These are phyloP conservation scores for Laetiporus sulphureus DNA, from an alignment of 1,284 basidiomycete genomes.

Conservation along the genomic window DNA sequence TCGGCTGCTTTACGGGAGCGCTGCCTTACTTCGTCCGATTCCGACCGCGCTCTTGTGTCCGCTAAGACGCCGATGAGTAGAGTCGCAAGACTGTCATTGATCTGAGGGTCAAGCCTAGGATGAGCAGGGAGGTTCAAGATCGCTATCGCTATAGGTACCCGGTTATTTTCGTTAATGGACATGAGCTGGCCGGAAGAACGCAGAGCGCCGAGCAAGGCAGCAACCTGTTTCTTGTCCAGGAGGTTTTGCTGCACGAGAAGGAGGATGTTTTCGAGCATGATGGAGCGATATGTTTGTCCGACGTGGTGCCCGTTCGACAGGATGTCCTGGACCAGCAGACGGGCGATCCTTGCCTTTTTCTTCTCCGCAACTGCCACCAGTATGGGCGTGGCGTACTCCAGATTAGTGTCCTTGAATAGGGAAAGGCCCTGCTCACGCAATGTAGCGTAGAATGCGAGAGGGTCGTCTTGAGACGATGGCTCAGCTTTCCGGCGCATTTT, in stretches of 20 bases:
- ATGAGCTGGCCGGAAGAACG: conserved; percentile 1
- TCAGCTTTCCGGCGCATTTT: not conserved
- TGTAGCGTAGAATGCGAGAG: not conserved
- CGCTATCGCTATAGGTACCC: not conserved
- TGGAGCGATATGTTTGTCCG: not conserved
- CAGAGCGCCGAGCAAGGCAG: not conserved
- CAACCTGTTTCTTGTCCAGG: not conserved
- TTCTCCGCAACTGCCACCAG: conserved; percentile 1
- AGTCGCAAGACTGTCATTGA: conserved; percentile 1
- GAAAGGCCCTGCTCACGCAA: not conserved
- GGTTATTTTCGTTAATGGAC: not conserved
- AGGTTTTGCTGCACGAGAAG: not conserved
- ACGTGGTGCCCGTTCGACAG: conserved; percentile 2
- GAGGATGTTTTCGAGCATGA: not conserved
- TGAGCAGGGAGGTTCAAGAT: not conserved
- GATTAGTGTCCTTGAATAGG: not conserved
- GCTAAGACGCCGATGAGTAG: conserved; percentile 1
- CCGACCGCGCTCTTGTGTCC: not conserved
- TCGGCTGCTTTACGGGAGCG: not conserved
- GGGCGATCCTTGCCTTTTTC: not conserved
- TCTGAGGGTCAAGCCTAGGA: not conserved
- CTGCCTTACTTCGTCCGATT: not conserved
- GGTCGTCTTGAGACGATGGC: not conserved
- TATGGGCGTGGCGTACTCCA: not conserved
- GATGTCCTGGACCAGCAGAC: conserved; percentile 2